Base-by-base conservation (phyloP, 495 filamentous ascomycete genomes). In the Annulohypoxylon maeteangense region DNA sequence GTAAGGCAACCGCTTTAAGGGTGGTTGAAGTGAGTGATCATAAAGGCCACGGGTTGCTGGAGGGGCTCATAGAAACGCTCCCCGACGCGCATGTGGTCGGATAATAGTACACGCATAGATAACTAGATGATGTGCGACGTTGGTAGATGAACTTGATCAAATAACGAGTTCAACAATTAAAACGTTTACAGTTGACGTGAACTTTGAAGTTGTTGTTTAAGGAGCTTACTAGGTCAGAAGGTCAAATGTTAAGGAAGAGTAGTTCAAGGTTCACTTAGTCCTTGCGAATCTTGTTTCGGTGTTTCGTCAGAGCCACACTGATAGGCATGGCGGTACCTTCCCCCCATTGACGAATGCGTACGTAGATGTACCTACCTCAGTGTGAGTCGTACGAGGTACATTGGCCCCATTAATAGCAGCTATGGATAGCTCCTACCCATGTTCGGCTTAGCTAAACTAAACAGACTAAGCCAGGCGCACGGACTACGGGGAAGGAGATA, bases 1-100 rank as follows among this genome's bases (percentile, higher is more conserved):
- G 65, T 47, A 55, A 67, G 65, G 47, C 55, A 55, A 45, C 32
- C 45, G 23, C 56, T 67, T 51, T 67, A 32, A 61, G 47, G 47
- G 31, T 53, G 32, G 45, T 67, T 47, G 55, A 55, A 53, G 16
- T 61, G 62, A 66, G 25, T 22, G 32, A 56, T 65, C 68, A 61
- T 12, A 40, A 51, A 61, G 27, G 23, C 10, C 47, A 53, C 7
- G 18, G n/a, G 16, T 20, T 40, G 40, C 32, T 40, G 23, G 22
- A 40, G 55, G 34, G 55, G 54, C 55, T 44, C 31, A 23, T 40
- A 34, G 44, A 44, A 60, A 16, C 22, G 45, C 36, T 54, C 56
- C 42, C 47, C 55, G 44, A 55, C 53, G 34, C 64, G 47, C 62
- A 47, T 57, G 20, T 44, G 55, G 45, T 31, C 56, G 62, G 56